phyloP scores from a whole-genome alignment of 768 basidiomycete genomes.

The Agaricus subrufescens region DNA sequence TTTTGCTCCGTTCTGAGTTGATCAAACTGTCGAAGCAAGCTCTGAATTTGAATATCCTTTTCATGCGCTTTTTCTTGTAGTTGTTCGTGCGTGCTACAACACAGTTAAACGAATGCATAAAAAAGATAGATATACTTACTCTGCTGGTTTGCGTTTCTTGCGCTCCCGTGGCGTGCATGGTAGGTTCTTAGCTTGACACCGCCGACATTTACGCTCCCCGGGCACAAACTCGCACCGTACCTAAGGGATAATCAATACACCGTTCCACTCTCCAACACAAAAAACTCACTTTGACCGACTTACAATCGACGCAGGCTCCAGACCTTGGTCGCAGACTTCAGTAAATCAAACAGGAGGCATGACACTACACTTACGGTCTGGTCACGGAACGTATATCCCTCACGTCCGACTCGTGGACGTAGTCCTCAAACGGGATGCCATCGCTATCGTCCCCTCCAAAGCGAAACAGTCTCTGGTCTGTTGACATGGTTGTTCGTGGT shows the following conservation, averaged over 20 bases:
- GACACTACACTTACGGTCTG: slow-evolving; percentile 2
- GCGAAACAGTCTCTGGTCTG: slow-evolving; percentile 10
- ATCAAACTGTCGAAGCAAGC: slow-evolving; percentile 40
- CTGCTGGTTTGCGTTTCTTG: slow-evolving; percentile 55
- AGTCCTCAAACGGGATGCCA: slow-evolving; percentile 13
- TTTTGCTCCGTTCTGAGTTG: slow-evolving; percentile 32
- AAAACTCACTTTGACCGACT: slow-evolving; percentile 43
- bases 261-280: background rate
- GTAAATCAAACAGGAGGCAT: background rate
- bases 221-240: slow-evolving; percentile 47
- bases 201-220: slow-evolving; percentile 41
- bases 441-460: slow-evolving; percentile 17
- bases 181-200: slow-evolving; percentile 43
- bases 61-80: slow-evolving; percentile 39
- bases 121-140: slow-evolving; percentile 29
- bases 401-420: slow-evolving; percentile 4
- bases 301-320: slow-evolving; percentile 54
- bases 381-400: slow-evolving; percentile 2
- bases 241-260: slow-evolving; percentile 19
- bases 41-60: slow-evolving; percentile 42
- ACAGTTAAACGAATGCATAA: background rate
- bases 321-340: slow-evolving; percentile 23
- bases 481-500: background rate
- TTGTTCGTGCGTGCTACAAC: slow-evolving; percentile 47
- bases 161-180: slow-evolving; percentile 42